A percentile compares a stretch with the other conserved stretches of the same genome.
These are phyloP conservation scores for Polysphondylium violaceum DNA, from an alignment of 78 protist genomes.

Conservation along the genomic window DNA sequence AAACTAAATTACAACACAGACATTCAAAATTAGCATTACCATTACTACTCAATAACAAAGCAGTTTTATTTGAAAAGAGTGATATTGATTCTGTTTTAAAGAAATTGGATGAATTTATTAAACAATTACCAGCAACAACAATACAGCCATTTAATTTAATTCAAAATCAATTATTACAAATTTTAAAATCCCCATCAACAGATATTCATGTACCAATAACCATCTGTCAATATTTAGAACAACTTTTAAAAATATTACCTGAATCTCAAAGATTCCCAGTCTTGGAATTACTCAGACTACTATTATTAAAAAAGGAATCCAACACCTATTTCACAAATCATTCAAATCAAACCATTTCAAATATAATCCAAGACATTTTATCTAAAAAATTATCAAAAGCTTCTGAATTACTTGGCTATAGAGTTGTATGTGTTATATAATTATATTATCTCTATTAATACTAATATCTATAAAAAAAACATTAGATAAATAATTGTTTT, in stretches of 20 bases:
- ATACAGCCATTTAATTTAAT: neutral
- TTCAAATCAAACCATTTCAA: neutral
- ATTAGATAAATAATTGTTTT: slow-evolving; percentile 52
- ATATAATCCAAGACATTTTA: neutral
- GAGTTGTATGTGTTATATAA: slow-evolving; percentile 11
- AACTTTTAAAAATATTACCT: neutral
- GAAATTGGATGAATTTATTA: slow-evolving; percentile 11
- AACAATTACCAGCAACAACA: neutral
- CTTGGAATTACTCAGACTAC: slow-evolving; percentile 23
- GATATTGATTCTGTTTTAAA: slow-evolving; percentile 41
- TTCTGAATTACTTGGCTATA: slow-evolving; percentile 28
- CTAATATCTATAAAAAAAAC: neutral
- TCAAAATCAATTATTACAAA: slow-evolving; percentile 1
- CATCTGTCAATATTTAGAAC: neutral
- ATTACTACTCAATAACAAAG: slow-evolving; percentile 19
- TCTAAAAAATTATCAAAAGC: neutral
- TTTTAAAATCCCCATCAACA: neutral
- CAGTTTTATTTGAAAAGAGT: slow-evolving; percentile 37
- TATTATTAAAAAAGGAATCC: slow-evolving; percentile 10
- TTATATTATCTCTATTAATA: neutral
- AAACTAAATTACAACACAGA: neutral
- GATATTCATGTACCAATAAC: neutral
- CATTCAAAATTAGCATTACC: slow-evolving; percentile 11
- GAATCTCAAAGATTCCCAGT: slow-evolving; percentile 37
- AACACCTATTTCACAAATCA: slow-evolving; percentile 16